phyloP scores from a whole-genome alignment of 352 stramenopile species.

The Phytophthora sansomeana region DNA sequence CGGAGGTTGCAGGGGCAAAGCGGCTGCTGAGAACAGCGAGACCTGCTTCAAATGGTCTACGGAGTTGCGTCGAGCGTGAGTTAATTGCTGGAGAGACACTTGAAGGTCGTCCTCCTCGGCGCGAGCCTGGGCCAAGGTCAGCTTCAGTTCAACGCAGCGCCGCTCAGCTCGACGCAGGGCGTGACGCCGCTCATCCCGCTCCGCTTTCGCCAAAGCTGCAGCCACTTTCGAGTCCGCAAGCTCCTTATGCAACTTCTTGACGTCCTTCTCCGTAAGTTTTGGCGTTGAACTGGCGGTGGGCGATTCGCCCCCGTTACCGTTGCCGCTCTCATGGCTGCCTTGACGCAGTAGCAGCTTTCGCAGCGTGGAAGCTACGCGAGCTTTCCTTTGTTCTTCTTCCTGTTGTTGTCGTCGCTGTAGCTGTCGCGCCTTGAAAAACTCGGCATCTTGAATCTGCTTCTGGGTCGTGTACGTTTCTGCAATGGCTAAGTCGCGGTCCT shows the following conservation, averaged over 20 bases:
- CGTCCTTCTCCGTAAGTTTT: conserved; percentile 58
- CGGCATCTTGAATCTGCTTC: conserved; percentile 68
- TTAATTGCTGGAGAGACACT: conserved; percentile 60
- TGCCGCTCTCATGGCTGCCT: conserved; percentile 19
- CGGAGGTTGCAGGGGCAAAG: conserved; percentile 32
- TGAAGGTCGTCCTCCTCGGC: conserved; percentile 72
- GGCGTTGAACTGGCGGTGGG: conserved; percentile 17
- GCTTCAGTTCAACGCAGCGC: conserved; percentile 64
- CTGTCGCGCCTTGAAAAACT: conserved; percentile 55
- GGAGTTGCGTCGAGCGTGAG: conserved; percentile 49
- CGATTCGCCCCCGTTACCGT: conserved; percentile 17
- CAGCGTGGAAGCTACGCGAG: conserved; percentile 25
- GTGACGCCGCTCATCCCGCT: conserved; percentile 70
- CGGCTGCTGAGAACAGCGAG: conserved; percentile 54
- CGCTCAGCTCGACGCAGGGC: conserved; percentile 66
- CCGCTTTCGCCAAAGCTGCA: conserved; percentile 60
- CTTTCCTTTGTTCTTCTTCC: conserved; percentile 26
- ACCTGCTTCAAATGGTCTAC: conserved; percentile 70
- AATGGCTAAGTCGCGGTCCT: conserved; percentile 76
- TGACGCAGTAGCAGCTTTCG: conserved; percentile 28
- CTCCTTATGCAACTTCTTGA: conserved; percentile 69
- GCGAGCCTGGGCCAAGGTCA: conserved; percentile 69
- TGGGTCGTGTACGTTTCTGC: conserved; percentile 76
- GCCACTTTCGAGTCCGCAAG: conserved; percentile 72
- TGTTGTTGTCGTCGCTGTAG: conserved; percentile 21